phyloP scores from a whole-genome alignment of 2,329 filamentous ascomycete species.

The Trichoderma aggressivum region DNA sequence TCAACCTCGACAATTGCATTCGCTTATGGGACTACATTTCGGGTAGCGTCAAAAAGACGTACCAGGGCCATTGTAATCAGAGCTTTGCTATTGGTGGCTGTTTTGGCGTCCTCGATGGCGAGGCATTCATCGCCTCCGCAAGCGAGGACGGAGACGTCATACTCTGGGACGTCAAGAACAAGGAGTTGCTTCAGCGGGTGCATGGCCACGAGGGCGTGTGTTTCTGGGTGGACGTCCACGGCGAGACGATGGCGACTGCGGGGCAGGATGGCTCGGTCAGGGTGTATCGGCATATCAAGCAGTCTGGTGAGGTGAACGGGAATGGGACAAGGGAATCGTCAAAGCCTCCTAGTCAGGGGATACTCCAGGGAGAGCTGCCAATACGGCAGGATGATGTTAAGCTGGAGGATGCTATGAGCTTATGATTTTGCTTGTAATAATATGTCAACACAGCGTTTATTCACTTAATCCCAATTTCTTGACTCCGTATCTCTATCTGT shows the following conservation, averaged over 20 bases:
- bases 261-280: conserved; percentile 54
- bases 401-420: conserved; percentile 30
- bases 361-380: conserved; percentile 53
- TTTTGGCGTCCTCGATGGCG: conserved; percentile 60
- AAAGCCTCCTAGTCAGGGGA: conserved; percentile 46
- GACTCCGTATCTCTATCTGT: background rate
- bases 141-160: conserved; percentile 84
- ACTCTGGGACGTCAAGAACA: conserved; percentile 87
- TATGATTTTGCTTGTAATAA: background rate
- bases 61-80: conserved; percentile 84
- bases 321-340: background rate
- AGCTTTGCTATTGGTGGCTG: conserved; percentile 81
- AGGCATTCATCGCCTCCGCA: conserved; percentile 70
- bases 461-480: background rate
- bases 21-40: conserved; percentile 94
- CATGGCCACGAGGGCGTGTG: conserved; percentile 53
- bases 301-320: conserved; percentile 24
- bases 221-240: conserved; percentile 62
- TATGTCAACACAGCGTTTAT: background rate
- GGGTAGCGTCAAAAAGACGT: conserved; percentile 91
- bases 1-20: conserved; percentile 84
- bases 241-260: conserved; percentile 54
- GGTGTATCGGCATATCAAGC: conserved; percentile 42
- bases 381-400: conserved; percentile 40
- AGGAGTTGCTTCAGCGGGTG: conserved; percentile 72